phyloP scores from a whole-genome alignment of 2,329 filamentous ascomycete species.

The Thelonectria discophora region DNA sequence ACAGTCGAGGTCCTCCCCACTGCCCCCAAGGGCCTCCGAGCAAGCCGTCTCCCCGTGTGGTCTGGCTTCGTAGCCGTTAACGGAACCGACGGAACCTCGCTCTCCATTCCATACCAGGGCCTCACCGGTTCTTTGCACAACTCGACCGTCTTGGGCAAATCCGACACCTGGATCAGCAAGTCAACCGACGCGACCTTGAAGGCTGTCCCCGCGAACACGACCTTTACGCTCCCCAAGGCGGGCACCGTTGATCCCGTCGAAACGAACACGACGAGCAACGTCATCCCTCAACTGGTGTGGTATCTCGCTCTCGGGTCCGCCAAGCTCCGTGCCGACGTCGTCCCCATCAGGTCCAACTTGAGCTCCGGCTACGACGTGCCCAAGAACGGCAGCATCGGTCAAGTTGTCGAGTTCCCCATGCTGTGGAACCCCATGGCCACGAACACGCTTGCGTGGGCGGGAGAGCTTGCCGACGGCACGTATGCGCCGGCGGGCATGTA shows the following conservation, averaged over 20 bases:
- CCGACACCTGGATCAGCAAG: constrained; percentile 43
- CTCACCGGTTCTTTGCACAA: constrained; percentile 48
- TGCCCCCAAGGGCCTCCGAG: constrained; percentile 49
- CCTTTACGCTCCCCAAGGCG: constrained; percentile 53
- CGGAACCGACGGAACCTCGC: constrained; percentile 49
- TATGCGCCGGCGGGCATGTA: constrained; percentile 61
- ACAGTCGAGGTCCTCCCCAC: constrained; percentile 57
- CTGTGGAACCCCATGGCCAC: constrained; percentile 43
- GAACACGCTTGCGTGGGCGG: constrained; percentile 52
- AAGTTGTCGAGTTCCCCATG: constrained; percentile 54
- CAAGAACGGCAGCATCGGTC: constrained; percentile 53
- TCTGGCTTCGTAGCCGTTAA: constrained; percentile 54
- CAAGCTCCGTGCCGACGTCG: constrained; percentile 54
- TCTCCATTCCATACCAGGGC: constrained; percentile 55
- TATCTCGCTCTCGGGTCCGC: constrained; percentile 57
- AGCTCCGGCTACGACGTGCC: constrained; percentile 43
- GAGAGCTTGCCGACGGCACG: constrained; percentile 55
- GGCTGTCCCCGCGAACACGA: constrained; percentile 46
- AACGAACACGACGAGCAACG: constrained; percentile 38
- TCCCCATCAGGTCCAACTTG: constrained; percentile 46
- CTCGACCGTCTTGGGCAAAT: constrained; percentile 35
- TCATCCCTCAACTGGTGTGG: constrained; percentile 52
- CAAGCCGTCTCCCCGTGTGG: constrained; percentile 52
- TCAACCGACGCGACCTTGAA: constrained; percentile 45
- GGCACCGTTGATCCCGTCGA: constrained; percentile 36